A percentile compares a stretch with the other conserved stretches of the same genome.
phyloP scores from a whole-genome alignment of 495 filamentous ascomycete genomes.

The Filosporella fistucella region DNA sequence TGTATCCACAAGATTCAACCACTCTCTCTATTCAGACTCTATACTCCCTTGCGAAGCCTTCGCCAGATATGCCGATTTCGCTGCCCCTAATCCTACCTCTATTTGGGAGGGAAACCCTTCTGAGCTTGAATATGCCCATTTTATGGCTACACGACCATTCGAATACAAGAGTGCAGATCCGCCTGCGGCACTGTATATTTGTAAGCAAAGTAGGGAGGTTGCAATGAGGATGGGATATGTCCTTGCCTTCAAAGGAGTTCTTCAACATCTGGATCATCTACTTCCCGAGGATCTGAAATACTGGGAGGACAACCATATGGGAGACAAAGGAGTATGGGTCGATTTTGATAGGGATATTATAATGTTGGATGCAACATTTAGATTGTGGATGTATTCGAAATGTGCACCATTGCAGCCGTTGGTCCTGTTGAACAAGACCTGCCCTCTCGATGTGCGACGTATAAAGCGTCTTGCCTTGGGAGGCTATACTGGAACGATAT shows the following conservation, averaged over 20 bases:
- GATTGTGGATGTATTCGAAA: neutral
- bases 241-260: slow-evolving; percentile 1
- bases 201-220: neutral
- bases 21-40: neutral
- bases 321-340: neutral
- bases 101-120: neutral
- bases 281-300: neutral
- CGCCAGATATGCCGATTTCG: neutral
- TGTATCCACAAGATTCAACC: neutral
- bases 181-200: neutral
- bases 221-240: slow-evolving; percentile 3
- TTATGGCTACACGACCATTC: neutral
- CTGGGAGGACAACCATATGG: neutral
- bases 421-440: neutral
- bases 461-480: neutral
- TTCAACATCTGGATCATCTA: neutral
- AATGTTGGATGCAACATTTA: neutral
- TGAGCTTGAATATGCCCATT: neutral
- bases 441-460: neutral
- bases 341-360: neutral
- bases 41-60: neutral
- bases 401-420: neutral
- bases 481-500: too few relatives aligned
- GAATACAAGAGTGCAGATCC: neutral
- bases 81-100: neutral